Percentiles rank a stretch among this genome's conserved stretches.
Conservation (phyloP, 225 moss, liverwort and hornwort species). For the Takakia lepidozioides region DNA sequence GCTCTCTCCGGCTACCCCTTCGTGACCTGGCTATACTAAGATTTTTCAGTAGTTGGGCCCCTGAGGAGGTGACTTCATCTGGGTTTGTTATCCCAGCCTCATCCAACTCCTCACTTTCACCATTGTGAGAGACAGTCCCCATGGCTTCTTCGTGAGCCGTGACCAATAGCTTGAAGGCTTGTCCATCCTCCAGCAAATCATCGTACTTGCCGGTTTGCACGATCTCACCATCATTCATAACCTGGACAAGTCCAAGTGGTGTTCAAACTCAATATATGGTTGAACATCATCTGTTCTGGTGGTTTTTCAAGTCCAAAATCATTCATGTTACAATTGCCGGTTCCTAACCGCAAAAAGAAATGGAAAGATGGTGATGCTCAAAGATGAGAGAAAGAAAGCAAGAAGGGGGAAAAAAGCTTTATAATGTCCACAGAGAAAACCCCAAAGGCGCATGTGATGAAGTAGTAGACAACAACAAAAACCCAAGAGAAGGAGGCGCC, state of each 20-base stretch:
- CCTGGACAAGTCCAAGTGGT: conserved; percentile 21
- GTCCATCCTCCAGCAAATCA: conserved; percentile 21
- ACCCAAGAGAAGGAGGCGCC: no score
- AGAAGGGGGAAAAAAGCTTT: no score
- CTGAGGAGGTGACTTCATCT: background rate
- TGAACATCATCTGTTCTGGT: no score
- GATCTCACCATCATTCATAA: conserved; percentile 46
- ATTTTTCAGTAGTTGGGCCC: conserved; percentile 16
- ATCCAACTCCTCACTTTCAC: background rate
- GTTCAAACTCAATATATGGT: no score
- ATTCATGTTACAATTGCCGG: no score
- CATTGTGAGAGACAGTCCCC: conserved; percentile 21
- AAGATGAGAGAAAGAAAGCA: no score
- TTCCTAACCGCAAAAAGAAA: no score
- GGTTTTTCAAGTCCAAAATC: no score
- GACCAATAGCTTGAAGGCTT: conserved; percentile 33
- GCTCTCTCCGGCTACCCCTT: conserved; percentile 13
- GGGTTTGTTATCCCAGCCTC: background rate
- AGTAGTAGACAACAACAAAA: no score
- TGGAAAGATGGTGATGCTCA: no score
- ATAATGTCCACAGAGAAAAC: no score
- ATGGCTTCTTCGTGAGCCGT: conserved; percentile 37
- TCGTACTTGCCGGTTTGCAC: conserved; percentile 34
- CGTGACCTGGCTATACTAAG: conserved; percentile 11
- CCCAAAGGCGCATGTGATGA: no score